Evolutionary conservation across 2,329 filamentous ascomycete species (phyloP).

Genomic region (Cyanodermella asteris): DNA sequence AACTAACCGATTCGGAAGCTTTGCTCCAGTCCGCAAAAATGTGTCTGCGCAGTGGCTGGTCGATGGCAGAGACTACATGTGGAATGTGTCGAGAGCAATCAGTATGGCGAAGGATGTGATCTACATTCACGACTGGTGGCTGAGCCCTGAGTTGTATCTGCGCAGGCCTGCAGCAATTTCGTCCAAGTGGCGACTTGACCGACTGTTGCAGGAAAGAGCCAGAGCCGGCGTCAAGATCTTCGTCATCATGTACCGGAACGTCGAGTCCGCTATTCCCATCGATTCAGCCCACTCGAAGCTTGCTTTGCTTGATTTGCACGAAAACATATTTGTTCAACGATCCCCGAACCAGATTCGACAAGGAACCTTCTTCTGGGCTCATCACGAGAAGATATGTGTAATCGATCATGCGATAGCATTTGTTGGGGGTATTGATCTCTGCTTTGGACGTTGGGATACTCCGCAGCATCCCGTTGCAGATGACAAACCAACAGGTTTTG

Average conservation of each 20-base stretch:
- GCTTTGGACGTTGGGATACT: slow-evolving; percentile 93
- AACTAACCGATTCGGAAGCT: slow-evolving; percentile 75
- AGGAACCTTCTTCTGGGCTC: slow-evolving; percentile 98
- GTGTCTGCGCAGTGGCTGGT: slow-evolving; percentile 94
- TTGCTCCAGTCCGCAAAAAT: slow-evolving; percentile 66
- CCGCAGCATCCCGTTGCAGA: slow-evolving; percentile 80
- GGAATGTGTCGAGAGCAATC: slow-evolving; percentile 92
- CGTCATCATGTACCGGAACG: slow-evolving; percentile 92
- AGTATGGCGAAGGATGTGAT: slow-evolving; percentile 95
- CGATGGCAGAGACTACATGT: slow-evolving; percentile 95
- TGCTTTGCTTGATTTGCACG: slow-evolving; percentile 80
- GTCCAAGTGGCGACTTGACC: slow-evolving; percentile 90
- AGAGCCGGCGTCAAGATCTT: slow-evolving; percentile 93
- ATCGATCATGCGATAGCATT: slow-evolving; percentile 94
- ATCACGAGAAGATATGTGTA: slow-evolving; percentile 95
- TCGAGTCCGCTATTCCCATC: slow-evolving; percentile 90
- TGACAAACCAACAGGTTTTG: slow-evolving; percentile 88
- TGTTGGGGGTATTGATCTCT: slow-evolving; percentile 84
- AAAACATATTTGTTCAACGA: slow-evolving; percentile 86
- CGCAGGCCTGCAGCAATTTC: slow-evolving; percentile 83
- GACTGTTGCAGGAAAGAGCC: slow-evolving; percentile 81
- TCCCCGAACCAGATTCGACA: slow-evolving; percentile 97
- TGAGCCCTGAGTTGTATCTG: slow-evolving; percentile 91
- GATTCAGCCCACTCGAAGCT: slow-evolving; percentile 98
- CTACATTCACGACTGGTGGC: slow-evolving; percentile 99